Conservation (phyloP, 1,284 basidiomycete species). For the Gymnopus androsaceus region DNA sequence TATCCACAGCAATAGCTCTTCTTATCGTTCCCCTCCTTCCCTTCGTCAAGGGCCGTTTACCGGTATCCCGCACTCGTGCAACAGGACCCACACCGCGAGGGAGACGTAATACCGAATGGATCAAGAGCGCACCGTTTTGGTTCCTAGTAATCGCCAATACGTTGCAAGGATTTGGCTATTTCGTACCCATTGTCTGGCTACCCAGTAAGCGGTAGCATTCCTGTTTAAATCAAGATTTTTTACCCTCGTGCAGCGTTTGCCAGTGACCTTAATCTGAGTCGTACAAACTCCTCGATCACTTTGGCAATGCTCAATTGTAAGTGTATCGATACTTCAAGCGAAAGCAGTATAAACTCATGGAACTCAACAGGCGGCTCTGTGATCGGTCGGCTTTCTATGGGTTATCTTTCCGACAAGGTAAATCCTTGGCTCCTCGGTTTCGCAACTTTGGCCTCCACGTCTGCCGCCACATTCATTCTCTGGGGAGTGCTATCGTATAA, state of each 20-base stretch:
- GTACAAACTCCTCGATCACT: slow-evolving; percentile 28
- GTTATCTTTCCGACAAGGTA: slow-evolving; percentile 37
- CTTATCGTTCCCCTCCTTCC: slow-evolving; percentile 31
- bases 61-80: slow-evolving; percentile 24
- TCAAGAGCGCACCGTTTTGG: slow-evolving; percentile 30
- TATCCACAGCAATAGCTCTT: slow-evolving; percentile 27
- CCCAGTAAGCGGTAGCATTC: slow-evolving; percentile 29
- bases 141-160: slow-evolving; percentile 34
- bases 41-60: slow-evolving; percentile 36
- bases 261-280: slow-evolving; percentile 27
- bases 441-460: slow-evolving; percentile 28
- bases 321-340: not conserved
- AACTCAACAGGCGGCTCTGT: slow-evolving; percentile 28
- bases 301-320: slow-evolving; percentile 32
- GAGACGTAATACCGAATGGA: slow-evolving; percentile 23
- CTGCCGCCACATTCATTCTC: slow-evolving; percentile 36
- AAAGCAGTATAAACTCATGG: not conserved
- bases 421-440: slow-evolving; percentile 38
- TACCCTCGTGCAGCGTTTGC: slow-evolving; percentile 29
- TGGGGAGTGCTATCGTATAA: slow-evolving; percentile 40
- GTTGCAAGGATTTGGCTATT: slow-evolving; percentile 35
- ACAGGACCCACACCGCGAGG: slow-evolving; percentile 24
- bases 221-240: not conserved
- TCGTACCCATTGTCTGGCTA: slow-evolving; percentile 38
- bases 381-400: slow-evolving; percentile 34